A percentile compares a stretch with the other conserved stretches of the same genome.
phyloP scores from a whole-genome alignment of 2,329 filamentous ascomycete genomes.

The Fusarium tricinctum region DNA sequence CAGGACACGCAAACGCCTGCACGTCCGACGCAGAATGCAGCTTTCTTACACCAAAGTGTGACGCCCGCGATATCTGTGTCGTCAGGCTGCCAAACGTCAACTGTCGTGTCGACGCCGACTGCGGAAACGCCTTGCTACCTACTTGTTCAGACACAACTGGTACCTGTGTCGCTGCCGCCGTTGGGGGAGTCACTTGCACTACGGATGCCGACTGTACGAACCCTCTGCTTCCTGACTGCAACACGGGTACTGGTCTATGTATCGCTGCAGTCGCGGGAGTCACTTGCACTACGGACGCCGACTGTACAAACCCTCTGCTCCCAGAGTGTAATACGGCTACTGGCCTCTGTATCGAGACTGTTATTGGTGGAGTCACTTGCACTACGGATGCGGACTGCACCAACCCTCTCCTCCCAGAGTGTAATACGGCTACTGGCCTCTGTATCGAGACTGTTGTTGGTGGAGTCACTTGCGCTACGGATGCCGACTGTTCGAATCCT shows the following conservation, averaged over 20 bases:
- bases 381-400: background rate
- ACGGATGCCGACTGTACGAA: background rate
- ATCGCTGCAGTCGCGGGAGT: background rate
- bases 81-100: background rate
- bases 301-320: background rate
- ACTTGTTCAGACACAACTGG: background rate
- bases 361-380: background rate
- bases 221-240: background rate
- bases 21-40: background rate
- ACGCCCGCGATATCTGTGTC: background rate
- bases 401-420: background rate
- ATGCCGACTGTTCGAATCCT: background rate
- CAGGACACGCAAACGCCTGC: background rate
- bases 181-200: background rate
- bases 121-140: background rate
- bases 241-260: background rate
- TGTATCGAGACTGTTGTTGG: background rate
- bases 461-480: background rate
- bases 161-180: too few relatives aligned
- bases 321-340: background rate
- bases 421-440: background rate
- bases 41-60: background rate
- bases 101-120: background rate
- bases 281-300: background rate
- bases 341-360: background rate